phyloP scores from a whole-genome alignment of 305 asterid genomes.

The Plantago lanceolata region DNA sequence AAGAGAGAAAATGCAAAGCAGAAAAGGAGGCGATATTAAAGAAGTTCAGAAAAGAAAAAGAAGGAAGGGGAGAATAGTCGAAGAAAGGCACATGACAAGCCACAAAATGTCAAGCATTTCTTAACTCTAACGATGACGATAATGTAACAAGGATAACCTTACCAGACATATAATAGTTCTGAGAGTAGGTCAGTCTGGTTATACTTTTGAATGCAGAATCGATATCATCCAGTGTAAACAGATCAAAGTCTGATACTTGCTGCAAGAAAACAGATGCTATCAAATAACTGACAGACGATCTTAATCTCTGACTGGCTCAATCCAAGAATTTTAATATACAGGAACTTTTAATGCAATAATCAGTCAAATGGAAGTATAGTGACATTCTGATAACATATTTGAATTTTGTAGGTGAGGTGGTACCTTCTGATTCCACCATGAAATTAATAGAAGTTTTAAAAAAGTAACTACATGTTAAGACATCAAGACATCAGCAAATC shows the following conservation, averaged over 20 bases:
- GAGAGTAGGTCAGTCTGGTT: constrained; percentile 88
- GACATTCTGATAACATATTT: not conserved
- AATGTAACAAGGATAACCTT: constrained; percentile 27
- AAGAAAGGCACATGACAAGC: not conserved
- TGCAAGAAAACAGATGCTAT: constrained; percentile 37
- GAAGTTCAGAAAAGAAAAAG: not conserved
- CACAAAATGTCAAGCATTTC: constrained; percentile 9
- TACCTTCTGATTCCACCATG: constrained; percentile 4
- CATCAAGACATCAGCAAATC: not conserved
- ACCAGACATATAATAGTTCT: constrained; percentile 88
- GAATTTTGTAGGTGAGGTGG: not conserved
- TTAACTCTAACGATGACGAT: constrained; percentile 2
- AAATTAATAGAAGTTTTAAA: not conserved
- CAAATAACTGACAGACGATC: constrained; percentile 16
- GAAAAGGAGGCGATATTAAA: not conserved
- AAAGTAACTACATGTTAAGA: no score
- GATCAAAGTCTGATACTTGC: constrained; percentile 93
- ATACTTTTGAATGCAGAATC: constrained; percentile 78
- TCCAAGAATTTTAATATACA: constrained; percentile 4
- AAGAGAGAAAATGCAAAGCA: not conserved
- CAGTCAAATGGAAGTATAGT: not conserved
- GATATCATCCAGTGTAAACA: constrained; percentile 89
- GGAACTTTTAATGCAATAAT: constrained; percentile 18
- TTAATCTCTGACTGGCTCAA: constrained; percentile 11
- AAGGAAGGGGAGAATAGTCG: not conserved